Conservation (phyloP, 352 stramenopile genomes). For the Aphanomyces stellatus region DNA sequence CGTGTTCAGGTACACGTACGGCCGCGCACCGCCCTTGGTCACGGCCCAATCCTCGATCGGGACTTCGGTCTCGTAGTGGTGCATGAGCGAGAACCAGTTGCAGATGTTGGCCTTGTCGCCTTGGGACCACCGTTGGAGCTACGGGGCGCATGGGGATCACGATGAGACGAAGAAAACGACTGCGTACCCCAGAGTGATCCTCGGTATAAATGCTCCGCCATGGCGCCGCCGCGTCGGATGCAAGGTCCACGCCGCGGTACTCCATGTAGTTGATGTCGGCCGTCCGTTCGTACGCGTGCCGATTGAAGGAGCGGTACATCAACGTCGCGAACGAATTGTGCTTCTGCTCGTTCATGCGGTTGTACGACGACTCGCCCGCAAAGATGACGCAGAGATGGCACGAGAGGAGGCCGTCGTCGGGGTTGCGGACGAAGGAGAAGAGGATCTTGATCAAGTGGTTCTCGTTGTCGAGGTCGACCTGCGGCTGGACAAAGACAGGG, state of each 20-base stretch:
- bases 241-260: constrained; percentile 63
- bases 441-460: constrained; percentile 80
- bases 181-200: constrained; percentile 51
- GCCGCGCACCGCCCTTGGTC: constrained; percentile 35
- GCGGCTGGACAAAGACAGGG: constrained; percentile 73
- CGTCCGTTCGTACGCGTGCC: constrained; percentile 77
- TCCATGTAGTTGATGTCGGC: constrained; percentile 88
- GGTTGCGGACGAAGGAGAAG: constrained; percentile 61
- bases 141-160: neutral
- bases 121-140: constrained; percentile 66
- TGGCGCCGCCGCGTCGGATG: constrained; percentile 29
- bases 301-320: constrained; percentile 79
- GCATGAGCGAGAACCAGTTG: constrained; percentile 85
- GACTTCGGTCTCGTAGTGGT: constrained; percentile 70
- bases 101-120: constrained; percentile 72
- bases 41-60: constrained; percentile 38
- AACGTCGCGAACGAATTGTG: constrained; percentile 73
- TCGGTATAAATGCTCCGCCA: constrained; percentile 61
- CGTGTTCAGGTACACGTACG: constrained; percentile 79
- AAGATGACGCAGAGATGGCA: constrained; percentile 82
- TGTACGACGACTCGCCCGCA: constrained; percentile 77
- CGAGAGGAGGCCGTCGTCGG: constrained; percentile 38
- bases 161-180: neutral
- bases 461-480: constrained; percentile 72
- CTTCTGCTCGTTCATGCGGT: constrained; percentile 51